Evolutionary conservation across 345 rosid genomes (phyloP).

Genomic region (Nasturtium officinale): DNA sequence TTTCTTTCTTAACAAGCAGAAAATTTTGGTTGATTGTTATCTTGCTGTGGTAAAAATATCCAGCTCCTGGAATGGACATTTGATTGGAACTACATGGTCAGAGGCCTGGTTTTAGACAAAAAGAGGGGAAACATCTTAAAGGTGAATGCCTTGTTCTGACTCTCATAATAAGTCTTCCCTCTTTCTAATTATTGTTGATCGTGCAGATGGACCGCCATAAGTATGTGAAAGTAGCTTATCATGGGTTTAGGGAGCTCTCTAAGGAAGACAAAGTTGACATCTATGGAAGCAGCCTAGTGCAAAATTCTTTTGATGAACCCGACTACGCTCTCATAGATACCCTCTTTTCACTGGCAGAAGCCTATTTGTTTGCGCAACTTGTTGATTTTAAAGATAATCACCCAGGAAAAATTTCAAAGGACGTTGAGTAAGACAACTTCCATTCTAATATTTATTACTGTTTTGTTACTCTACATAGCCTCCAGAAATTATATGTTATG

Average conservation of each 20-base stretch:
- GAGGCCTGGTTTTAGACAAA: slow-evolving; percentile 97
- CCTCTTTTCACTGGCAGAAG: slow-evolving; percentile 94
- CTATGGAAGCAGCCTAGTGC: slow-evolving; percentile 80
- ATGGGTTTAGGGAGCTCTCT: slow-evolving; percentile 87
- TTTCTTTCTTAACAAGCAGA: neutral
- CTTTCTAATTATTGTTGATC: slow-evolving; percentile 25
- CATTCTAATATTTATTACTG: neutral
- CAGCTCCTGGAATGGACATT: slow-evolving; percentile 85
- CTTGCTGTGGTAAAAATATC: slow-evolving; percentile 1
- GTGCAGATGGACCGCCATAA: slow-evolving; percentile 97
- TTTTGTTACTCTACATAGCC: neutral
- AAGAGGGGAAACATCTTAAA: slow-evolving; percentile 96
- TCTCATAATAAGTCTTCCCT: neutral
- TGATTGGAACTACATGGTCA: slow-evolving; percentile 95
- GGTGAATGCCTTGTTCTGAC: slow-evolving; percentile 43
- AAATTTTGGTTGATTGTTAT: slow-evolving; percentile 3
- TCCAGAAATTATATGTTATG: neutral
- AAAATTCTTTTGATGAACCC: slow-evolving; percentile 94
- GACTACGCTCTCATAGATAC: slow-evolving; percentile 97
- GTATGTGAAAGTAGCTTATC: slow-evolving; percentile 96
- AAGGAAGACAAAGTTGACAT: slow-evolving; percentile 89
- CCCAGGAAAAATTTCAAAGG: slow-evolving; percentile 65
- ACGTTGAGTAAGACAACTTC: slow-evolving; percentile 63
- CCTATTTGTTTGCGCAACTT: slow-evolving; percentile 94
- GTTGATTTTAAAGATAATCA: slow-evolving; percentile 85